Percentiles rank a stretch among this genome's conserved stretches.
Evolutionary conservation across 768 basidiomycete species (phyloP).

Genomic region (Suillus americanus): DNA sequence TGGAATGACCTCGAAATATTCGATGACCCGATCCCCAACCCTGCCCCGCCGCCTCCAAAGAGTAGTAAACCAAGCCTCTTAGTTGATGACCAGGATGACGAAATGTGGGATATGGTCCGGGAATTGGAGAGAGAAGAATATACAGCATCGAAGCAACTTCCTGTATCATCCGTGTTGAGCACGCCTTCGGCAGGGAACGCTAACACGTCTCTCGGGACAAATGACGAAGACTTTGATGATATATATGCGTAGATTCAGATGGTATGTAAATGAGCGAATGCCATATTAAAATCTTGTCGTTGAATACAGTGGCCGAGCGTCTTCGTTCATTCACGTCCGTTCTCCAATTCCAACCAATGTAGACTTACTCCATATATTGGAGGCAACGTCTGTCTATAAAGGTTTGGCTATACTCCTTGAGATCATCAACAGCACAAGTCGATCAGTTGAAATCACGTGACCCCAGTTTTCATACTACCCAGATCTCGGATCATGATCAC

Average conservation of each 20-base stretch:
- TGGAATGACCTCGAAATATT: slow-evolving; percentile 31
- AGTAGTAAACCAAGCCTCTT: slow-evolving; percentile 1
- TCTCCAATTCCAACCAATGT: background rate
- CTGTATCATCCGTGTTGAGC: slow-evolving; percentile 23
- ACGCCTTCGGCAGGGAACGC: slow-evolving; percentile 14
- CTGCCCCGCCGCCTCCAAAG: slow-evolving; percentile 10
- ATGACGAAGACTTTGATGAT: slow-evolving; percentile 62
- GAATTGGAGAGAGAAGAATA: slow-evolving; percentile 45
- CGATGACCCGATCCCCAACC: slow-evolving; percentile 8
- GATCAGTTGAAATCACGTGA: background rate
- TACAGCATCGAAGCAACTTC: slow-evolving; percentile 16
- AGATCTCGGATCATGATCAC: background rate
- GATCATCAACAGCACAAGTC: too few relatives aligned
- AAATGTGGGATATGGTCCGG: slow-evolving; percentile 70
- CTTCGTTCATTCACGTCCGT: background rate
- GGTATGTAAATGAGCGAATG: slow-evolving; percentile 2
- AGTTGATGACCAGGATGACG: slow-evolving; percentile 49
- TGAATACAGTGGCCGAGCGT: background rate
- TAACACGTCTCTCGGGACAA: slow-evolving; percentile 26
- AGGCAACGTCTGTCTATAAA: background rate
- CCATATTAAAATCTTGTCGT: background rate
- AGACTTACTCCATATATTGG: background rate
- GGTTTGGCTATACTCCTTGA: background rate
- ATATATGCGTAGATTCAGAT: slow-evolving; percentile 48
- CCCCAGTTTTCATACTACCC: background rate